These are phyloP conservation scores for Eimeria tenella DNA, from an alignment of 169 alveolate species.

Conservation along the genomic window DNA sequence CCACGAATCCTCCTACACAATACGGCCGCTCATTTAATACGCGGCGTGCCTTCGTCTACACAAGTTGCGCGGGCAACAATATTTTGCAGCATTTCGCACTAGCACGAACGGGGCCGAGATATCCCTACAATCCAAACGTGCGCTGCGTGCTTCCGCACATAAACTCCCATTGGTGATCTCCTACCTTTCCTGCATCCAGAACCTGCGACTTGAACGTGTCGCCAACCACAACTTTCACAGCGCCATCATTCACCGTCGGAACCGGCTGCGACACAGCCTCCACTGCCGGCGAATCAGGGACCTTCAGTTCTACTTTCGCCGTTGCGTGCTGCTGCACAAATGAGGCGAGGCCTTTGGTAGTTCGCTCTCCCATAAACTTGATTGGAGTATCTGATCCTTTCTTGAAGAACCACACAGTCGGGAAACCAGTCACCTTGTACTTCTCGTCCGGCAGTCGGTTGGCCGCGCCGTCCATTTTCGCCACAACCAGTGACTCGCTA, in stretches of 20 bases:
- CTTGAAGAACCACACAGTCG: conserved; percentile 63
- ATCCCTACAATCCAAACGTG: too few relatives aligned
- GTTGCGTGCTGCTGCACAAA: conserved; percentile 65
- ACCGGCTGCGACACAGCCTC: conserved; percentile 88
- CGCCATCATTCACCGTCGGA: conserved; percentile 90
- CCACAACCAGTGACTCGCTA: conserved; percentile 87
- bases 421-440: conserved; percentile 59
- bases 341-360: conserved; percentile 27
- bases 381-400: conserved; percentile 68
- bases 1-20: too few relatives aligned
- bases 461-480: conserved; percentile 95
- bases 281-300: conserved; percentile 81
- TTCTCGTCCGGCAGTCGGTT: conserved; percentile 63
- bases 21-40: too few relatives aligned
- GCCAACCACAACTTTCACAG: conserved; percentile 85
- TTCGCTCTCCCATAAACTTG: conserved; percentile 62
- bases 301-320: conserved; percentile 64
- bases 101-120: too few relatives aligned
- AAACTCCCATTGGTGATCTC: not conserved
- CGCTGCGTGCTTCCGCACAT: too few relatives aligned
- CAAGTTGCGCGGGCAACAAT: too few relatives aligned
- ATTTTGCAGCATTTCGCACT: too few relatives aligned
- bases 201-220: conserved; percentile 80
- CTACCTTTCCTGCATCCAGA: conserved; percentile 85
- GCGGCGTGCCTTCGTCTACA: too few relatives aligned